Conservation (phyloP, 352 stramenopile species). For the Aphanomyces euteiches region DNA sequence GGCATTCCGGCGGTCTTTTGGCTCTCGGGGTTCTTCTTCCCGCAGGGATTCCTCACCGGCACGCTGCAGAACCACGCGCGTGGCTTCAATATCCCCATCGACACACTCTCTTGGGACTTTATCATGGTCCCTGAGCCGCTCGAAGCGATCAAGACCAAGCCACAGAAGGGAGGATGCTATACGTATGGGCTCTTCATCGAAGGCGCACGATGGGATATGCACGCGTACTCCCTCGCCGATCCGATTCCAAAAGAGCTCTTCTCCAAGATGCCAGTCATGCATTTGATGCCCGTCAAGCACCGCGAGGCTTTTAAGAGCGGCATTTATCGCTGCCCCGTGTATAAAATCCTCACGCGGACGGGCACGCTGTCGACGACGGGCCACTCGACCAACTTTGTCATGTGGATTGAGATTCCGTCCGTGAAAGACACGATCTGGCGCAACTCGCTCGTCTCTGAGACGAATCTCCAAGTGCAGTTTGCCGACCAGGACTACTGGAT, state of each 20-base stretch:
- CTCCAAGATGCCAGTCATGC: slow-evolving; percentile 65
- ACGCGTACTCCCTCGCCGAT: slow-evolving; percentile 43
- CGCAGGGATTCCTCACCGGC: slow-evolving; percentile 88
- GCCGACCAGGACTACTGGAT: slow-evolving; percentile 94
- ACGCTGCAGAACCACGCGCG: slow-evolving; percentile 91
- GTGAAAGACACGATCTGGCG: slow-evolving; percentile 73
- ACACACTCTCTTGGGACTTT: slow-evolving; percentile 89
- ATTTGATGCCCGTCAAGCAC: slow-evolving; percentile 71
- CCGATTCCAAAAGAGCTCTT: slow-evolving; percentile 49
- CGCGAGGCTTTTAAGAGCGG: slow-evolving; percentile 44
- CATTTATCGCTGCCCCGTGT: slow-evolving; percentile 86
- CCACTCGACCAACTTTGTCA: slow-evolving; percentile 97
- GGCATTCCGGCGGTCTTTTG: slow-evolving; percentile 83
- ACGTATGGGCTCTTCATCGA: slow-evolving; percentile 90
- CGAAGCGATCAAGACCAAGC: slow-evolving; percentile 52
- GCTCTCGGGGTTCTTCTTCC: slow-evolving; percentile 92
- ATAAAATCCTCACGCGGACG: slow-evolving; percentile 85
- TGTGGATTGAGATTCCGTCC: slow-evolving; percentile 94
- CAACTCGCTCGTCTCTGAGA: slow-evolving; percentile 91
- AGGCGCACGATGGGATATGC: slow-evolving; percentile 84
- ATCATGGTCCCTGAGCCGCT: slow-evolving; percentile 63
- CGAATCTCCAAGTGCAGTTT: slow-evolving; percentile 86
- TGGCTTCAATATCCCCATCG: slow-evolving; percentile 85
- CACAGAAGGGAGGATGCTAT: slow-evolving; percentile 77
- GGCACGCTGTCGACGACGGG: slow-evolving; percentile 94